These are phyloP conservation scores for Porphyra umbilicalis DNA, from an alignment of 31 red algal species.

Conservation along the genomic window DNA sequence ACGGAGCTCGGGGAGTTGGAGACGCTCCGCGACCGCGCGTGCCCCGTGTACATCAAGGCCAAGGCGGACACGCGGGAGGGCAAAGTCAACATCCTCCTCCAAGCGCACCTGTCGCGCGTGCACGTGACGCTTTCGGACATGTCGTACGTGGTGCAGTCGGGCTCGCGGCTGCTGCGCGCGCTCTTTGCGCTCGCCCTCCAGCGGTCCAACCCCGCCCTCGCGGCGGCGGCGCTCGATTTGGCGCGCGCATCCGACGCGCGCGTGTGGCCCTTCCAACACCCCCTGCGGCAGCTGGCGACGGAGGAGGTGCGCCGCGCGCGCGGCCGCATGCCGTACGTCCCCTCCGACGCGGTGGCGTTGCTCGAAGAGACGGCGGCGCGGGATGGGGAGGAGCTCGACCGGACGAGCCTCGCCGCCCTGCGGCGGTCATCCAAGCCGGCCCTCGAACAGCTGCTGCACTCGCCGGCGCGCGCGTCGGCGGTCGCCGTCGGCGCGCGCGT, in stretches of 20 bases:
- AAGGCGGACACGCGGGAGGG: slow-evolving; percentile 60
- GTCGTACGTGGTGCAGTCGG: slow-evolving; percentile 85
- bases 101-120: slow-evolving; percentile 83
- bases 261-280: slow-evolving; percentile 93
- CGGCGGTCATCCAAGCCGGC: slow-evolving; percentile 30
- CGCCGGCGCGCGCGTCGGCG: slow-evolving; percentile 38
- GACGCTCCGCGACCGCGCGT: slow-evolving; percentile 29
- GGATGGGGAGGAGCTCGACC: neutral
- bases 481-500: slow-evolving; percentile 35
- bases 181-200: slow-evolving; percentile 84
- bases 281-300: slow-evolving; percentile 66
- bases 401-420: slow-evolving; percentile 20
- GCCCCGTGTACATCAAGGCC: slow-evolving; percentile 43
- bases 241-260: slow-evolving; percentile 70
- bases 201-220: slow-evolving; percentile 44
- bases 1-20: slow-evolving; percentile 74
- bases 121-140: slow-evolving; percentile 73
- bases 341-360: slow-evolving; percentile 48
- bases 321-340: slow-evolving; percentile 14
- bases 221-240: slow-evolving; percentile 62
- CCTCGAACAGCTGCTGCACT: slow-evolving; percentile 43
- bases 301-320: slow-evolving; percentile 18
- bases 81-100: slow-evolving; percentile 91
- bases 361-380: slow-evolving; percentile 23
- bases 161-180: slow-evolving; percentile 71